Conservation (phyloP, 345 rosid genomes). For the Combretum micranthum region DNA sequence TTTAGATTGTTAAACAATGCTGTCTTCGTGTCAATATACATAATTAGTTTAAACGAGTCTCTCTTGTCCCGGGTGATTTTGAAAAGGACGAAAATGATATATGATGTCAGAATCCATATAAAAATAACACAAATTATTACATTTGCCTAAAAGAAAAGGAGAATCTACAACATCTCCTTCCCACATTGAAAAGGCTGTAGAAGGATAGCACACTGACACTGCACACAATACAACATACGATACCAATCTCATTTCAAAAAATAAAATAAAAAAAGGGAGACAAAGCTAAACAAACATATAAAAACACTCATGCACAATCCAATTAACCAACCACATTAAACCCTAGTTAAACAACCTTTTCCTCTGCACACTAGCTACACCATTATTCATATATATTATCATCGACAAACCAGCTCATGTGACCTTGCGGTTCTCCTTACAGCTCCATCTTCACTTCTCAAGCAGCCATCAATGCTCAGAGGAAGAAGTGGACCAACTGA, state of each 20-base stretch:
- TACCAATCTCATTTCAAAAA: not conserved
- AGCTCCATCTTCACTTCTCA: conserved; percentile 30
- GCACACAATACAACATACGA: not conserved
- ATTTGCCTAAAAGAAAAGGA: no score
- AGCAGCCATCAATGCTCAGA: conserved; percentile 72
- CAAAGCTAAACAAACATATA: not conserved
- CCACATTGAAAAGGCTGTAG: conserved; percentile 32
- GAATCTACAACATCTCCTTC: conserved; percentile 38
- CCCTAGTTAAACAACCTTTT: no score
- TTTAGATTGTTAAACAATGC: no score
- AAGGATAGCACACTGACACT: conserved; percentile 41
- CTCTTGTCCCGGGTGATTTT: no score
- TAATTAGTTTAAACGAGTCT: no score
- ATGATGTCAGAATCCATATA: no score
- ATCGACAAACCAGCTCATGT: conserved; percentile 43
- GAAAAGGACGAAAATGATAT: no score
- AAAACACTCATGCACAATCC: no score
- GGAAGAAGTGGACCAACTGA: conserved; percentile 65
- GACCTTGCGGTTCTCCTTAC: conserved; percentile 38
- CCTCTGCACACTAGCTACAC: no score
- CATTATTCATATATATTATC: not conserved
- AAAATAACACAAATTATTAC: no score
- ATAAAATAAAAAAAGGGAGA: not conserved
- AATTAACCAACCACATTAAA: no score
- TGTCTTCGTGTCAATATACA: no score